Percentiles rank a stretch among this genome's conserved stretches.
phyloP scores from a whole-genome alignment of 257 asterid genomes.

The Eustoma russellianum region DNA sequence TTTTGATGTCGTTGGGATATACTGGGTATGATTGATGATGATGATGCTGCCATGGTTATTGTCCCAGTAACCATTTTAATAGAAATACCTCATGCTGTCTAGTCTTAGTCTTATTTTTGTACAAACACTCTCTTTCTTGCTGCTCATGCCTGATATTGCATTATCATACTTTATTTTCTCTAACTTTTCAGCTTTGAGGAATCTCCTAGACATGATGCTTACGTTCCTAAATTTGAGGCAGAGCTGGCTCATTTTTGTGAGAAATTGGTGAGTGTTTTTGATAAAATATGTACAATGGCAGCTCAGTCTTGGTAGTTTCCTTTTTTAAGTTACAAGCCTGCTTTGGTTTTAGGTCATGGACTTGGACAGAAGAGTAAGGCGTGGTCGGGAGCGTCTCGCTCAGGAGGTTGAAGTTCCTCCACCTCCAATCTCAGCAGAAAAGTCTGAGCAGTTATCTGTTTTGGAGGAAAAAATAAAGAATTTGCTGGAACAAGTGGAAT shows the following conservation, averaged over 20 bases:
- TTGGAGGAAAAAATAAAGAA: constrained; percentile 92
- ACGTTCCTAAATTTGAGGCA: constrained; percentile 83
- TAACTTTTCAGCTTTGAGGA: constrained; percentile 63
- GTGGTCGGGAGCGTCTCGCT: constrained; percentile 95
- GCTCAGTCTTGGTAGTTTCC: background rate
- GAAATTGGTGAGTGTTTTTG: constrained; percentile 55
- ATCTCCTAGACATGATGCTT: constrained; percentile 80
- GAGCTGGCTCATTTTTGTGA: constrained; percentile 94
- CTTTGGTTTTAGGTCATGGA: constrained; percentile 56
- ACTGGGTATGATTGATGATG: too few relatives aligned
- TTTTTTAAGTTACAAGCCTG: background rate
- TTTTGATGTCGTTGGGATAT: too few relatives aligned
- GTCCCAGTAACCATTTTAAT: too few relatives aligned
- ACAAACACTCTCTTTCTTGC: background rate
- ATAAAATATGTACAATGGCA: background rate
- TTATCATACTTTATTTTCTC: constrained; percentile 13
- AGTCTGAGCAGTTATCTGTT: constrained; percentile 76
- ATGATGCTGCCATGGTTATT: too few relatives aligned
- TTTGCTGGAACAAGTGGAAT: constrained; percentile 96
- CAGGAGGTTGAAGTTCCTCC: constrained; percentile 86
- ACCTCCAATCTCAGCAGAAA: constrained; percentile 89
- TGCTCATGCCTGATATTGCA: background rate
- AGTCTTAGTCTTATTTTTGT: background rate
- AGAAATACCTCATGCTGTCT: background rate
- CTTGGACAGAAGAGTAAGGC: constrained; percentile 88